phyloP scores from a whole-genome alignment of 2,329 filamentous ascomycete genomes.

The Pseudogymnoascus sp. region DNA sequence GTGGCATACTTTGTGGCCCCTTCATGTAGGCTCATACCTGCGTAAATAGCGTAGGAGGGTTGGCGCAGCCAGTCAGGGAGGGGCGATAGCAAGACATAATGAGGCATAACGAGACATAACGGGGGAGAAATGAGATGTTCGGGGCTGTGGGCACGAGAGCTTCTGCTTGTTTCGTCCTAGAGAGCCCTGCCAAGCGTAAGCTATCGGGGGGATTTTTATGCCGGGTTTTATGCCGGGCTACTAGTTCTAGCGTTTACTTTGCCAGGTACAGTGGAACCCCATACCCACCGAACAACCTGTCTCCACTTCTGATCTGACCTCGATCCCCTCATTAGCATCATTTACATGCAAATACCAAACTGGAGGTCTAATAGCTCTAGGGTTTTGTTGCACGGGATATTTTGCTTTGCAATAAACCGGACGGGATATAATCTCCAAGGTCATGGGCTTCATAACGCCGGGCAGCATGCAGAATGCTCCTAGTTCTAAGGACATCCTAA shows the following conservation, averaged over 20 bases:
- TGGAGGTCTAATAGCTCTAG: not conserved
- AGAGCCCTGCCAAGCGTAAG: not conserved
- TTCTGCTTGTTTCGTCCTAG: not conserved
- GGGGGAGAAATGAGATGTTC: not conserved
- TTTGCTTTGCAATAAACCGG: not conserved
- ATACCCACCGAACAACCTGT: not conserved
- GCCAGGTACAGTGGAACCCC: not conserved
- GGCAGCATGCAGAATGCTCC: too few relatives aligned
- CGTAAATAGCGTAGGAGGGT: not conserved
- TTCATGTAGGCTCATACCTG: not conserved
- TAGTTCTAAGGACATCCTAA: too few relatives aligned
- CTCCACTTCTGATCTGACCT: not conserved
- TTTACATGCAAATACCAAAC: too few relatives aligned
- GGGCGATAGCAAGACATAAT: not conserved
- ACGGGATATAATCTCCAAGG: not conserved
- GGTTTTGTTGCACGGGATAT: not conserved
- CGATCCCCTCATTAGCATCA: not conserved
- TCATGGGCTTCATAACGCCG: too few relatives aligned
- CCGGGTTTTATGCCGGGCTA: not conserved
- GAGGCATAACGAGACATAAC: too few relatives aligned
- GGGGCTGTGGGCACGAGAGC: not conserved
- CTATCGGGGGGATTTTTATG: not conserved
- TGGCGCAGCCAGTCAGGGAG: not conserved
- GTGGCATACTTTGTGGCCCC: not conserved
- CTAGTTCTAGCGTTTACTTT: not conserved